Conservation (phyloP, 1,284 basidiomycete genomes). For the Tetrapyrgos nigripes region DNA sequence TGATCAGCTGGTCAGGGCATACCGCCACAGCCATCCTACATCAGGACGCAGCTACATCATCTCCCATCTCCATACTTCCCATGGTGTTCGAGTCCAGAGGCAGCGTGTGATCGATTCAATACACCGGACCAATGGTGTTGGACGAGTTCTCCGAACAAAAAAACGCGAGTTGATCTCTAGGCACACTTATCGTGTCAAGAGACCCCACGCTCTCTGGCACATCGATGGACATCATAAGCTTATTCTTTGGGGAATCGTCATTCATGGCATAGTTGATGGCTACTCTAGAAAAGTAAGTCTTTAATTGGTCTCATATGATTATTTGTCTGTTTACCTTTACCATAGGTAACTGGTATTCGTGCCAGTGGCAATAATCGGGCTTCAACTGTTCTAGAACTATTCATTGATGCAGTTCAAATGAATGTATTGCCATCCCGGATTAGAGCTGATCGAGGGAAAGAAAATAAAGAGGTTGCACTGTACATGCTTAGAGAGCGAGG, state of each 20-base stretch:
- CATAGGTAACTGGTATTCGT: constrained; percentile 33
- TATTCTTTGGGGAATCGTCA: constrained; percentile 28
- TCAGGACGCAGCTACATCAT: neutral
- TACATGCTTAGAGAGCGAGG: neutral
- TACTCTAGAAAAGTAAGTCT: constrained; percentile 22
- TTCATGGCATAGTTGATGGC: constrained; percentile 31
- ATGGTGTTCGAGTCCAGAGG: constrained; percentile 1
- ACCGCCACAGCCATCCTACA: neutral
- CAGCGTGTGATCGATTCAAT: neutral
- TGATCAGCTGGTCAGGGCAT: neutral
- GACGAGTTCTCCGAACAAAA: neutral
- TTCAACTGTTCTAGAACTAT: constrained; percentile 34
- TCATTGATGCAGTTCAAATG: constrained; percentile 19
- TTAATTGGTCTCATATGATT: constrained; percentile 26
- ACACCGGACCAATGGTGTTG: neutral
- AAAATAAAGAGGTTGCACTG: neutral
- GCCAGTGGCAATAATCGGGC: constrained; percentile 35
- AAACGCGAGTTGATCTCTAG: neutral
- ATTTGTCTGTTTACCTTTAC: constrained; percentile 34
- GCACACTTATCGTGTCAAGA: constrained; percentile 5
- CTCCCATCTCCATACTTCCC: neutral
- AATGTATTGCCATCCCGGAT: constrained; percentile 34
- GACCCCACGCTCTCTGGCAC: constrained; percentile 25
- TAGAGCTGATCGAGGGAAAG: constrained; percentile 34
- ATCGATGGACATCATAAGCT: too few relatives aligned